Percentiles rank a stretch among this genome's conserved stretches.
Evolutionary conservation across 108 stramenopile species (phyloP).

Genomic region (Seminavis robusta): DNA sequence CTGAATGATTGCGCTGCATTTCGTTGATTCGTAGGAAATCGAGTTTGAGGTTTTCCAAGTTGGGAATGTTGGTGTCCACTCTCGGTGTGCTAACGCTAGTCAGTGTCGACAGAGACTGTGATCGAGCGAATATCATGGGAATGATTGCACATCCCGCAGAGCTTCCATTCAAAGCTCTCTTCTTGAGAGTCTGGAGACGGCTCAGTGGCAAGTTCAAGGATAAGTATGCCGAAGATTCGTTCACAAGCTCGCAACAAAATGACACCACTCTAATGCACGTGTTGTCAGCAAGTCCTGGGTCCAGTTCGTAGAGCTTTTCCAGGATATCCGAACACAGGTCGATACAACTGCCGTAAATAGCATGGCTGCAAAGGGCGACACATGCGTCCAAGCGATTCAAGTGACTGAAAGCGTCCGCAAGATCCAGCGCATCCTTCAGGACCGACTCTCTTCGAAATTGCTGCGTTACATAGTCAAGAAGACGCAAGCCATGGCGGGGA

Average conservation of each 20-base stretch:
- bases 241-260: conserved; percentile 28
- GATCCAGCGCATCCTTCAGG: conserved; percentile 46
- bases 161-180: no score
- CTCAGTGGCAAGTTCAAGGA: no score
- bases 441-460: conserved; percentile 45
- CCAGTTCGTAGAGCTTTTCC: conserved; percentile 9
- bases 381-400: conserved; percentile 55
- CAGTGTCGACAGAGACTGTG: no score
- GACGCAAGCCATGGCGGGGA: conserved; percentile 56
- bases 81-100: no score
- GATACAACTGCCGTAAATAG: conserved; percentile 30
- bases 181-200: no score
- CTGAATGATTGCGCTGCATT: conserved; percentile 14
- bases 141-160: no score
- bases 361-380: conserved; percentile 44
- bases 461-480: conserved; percentile 62
- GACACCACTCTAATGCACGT: conserved; percentile 11
- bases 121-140: no score
- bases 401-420: conserved; percentile 78
- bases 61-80: no score
- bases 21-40: conserved; percentile 17
- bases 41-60: conserved; percentile 9
- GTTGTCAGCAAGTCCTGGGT: conserved; percentile 8
- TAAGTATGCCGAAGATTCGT: conserved; percentile 25
- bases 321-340: conserved; percentile 11